phyloP scores from a whole-genome alignment of 306 rosid genomes.

The Lathyrus aphaca region DNA sequence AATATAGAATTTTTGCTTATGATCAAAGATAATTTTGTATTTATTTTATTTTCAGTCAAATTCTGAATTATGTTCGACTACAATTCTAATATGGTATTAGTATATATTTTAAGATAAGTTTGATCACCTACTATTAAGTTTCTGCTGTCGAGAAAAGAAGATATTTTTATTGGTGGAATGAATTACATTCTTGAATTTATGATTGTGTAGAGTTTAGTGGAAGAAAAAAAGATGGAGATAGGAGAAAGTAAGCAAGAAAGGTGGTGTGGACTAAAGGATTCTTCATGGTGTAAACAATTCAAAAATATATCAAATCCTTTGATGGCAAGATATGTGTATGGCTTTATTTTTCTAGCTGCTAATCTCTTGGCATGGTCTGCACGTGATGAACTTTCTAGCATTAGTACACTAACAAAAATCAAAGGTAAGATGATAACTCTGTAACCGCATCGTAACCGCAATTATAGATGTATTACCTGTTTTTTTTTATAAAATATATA shows the following conservation, averaged over 20 bases:
- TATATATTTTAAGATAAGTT: too few species aligned
- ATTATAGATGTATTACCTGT: too few species aligned
- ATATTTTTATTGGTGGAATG: slow-evolving; percentile 14
- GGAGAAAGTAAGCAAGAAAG: slow-evolving; percentile 37
- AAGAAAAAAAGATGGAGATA: slow-evolving; percentile 54
- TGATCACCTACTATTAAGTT: too few species aligned
- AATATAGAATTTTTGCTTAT: slow-evolving; percentile 25
- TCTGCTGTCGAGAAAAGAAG: background rate
- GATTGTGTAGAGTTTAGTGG: slow-evolving; percentile 28
- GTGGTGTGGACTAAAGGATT: slow-evolving; percentile 34
- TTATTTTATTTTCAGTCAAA: background rate
- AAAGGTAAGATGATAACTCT: slow-evolving; percentile 49
- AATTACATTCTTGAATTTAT: background rate
- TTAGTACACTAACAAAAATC: slow-evolving; percentile 54
- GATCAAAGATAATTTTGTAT: background rate
- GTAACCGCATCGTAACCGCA: too few species aligned
- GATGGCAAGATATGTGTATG: slow-evolving; percentile 97
- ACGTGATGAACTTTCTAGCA: slow-evolving; percentile 71
- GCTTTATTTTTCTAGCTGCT: slow-evolving; percentile 67
- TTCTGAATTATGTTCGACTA: too few species aligned
- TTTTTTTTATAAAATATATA: too few species aligned
- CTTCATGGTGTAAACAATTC: slow-evolving; percentile 75
- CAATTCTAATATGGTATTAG: too few species aligned
- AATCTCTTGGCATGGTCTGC: slow-evolving; percentile 91
- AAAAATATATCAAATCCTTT: slow-evolving; percentile 82